Evolutionary conservation across 2,329 filamentous ascomycete genomes (phyloP), one percentile per base, ranked within the genome.

Genomic region (Stagonosporopsis chrysanthemi): DNA sequence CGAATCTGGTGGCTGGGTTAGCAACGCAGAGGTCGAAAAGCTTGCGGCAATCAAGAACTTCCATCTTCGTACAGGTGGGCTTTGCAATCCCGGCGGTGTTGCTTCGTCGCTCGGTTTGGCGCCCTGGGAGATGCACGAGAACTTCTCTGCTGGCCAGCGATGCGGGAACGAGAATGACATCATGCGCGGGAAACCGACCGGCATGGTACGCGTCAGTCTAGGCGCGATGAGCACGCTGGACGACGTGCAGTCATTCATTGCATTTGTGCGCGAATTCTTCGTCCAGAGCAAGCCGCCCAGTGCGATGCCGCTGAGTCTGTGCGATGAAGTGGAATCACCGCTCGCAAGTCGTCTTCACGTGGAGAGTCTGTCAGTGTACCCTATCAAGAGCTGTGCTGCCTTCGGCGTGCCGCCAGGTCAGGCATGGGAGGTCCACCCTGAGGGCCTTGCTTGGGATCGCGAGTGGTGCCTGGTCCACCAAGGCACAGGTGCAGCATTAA

Each of bases 391-490:
- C 72, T 98, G 95, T 68, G 90, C 88, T 15, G 90, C 90, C 0
- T 96, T 90, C 73, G 80, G 80, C 33, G 82, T 98, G 28, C 89
- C 92, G 1, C 60, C 77, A 0, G 83, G 80, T 2, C 79, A 78
- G 7, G 71, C 81, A 14, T 99, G 95, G 95, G 87, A 90, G 66
- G 83, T 98, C 19, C 86, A 85, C 52, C 81, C 84, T 7, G 92
- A 97, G 78, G 95, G 95, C 0, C 81, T 99, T 2, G 90, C 88
- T 8, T 98, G 94, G 92, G 95, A 99, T 74, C 85, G 95, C 60
- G 94, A 98, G 79, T 99, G 95, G 94, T 98, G 94, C 77, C 80
- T 99, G 19, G 83, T 99, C 14, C 93, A 97, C 72, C 85, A 88
- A 70, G 92, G 91, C 40, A 96, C 93, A 1, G 90, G 91, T 0